A percentile compares a stretch with the other conserved stretches of the same genome.
Evolutionary conservation across 208 protist genomes (phyloP).

Genomic region (Acanthamoeba polyphaga): DNA sequence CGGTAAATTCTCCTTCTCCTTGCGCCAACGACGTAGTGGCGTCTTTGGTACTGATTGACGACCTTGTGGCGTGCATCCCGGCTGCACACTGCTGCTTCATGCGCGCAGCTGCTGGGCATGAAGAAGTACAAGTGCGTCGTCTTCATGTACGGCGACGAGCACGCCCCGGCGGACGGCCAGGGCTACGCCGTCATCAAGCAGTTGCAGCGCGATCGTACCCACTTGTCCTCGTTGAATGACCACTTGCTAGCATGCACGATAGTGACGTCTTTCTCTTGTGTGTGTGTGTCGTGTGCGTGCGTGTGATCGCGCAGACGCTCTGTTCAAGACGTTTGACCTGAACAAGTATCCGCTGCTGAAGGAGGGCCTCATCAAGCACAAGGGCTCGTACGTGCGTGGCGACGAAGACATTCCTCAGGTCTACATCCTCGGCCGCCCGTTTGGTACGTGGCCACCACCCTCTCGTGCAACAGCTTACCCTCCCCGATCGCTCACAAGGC

Average conservation of each 20-base stretch:
- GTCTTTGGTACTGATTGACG: neutral
- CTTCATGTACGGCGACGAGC: slow-evolving; percentile 55
- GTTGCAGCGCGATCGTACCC: slow-evolving; percentile 15
- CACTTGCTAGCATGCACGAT: neutral
- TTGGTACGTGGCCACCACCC: neutral
- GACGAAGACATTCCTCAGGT: slow-evolving; percentile 60
- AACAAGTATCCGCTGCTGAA: slow-evolving; percentile 61
- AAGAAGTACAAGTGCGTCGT: slow-evolving; percentile 71
- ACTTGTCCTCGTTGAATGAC: neutral
- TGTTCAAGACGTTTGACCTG: slow-evolving; percentile 68
- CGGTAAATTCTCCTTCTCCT: slow-evolving; percentile 3
- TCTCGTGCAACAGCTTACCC: neutral
- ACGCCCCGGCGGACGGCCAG: neutral
- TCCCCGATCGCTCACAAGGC: neutral
- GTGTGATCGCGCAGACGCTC: neutral
- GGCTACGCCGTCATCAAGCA: slow-evolving; percentile 27
- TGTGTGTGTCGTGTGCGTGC: neutral
- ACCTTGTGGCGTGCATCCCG: neutral
- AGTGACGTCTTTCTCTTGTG: neutral
- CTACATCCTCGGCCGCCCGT: slow-evolving; percentile 46
- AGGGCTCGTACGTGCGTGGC: neutral
- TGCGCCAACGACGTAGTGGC: neutral
- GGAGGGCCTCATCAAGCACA: slow-evolving; percentile 56
- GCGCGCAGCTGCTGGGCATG: slow-evolving; percentile 26
- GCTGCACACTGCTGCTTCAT: neutral